A percentile compares a stretch with the other conserved stretches of the same genome.
Evolutionary conservation across 78 protist genomes (phyloP).

Genomic region (Polysphondylium violaceum): DNA sequence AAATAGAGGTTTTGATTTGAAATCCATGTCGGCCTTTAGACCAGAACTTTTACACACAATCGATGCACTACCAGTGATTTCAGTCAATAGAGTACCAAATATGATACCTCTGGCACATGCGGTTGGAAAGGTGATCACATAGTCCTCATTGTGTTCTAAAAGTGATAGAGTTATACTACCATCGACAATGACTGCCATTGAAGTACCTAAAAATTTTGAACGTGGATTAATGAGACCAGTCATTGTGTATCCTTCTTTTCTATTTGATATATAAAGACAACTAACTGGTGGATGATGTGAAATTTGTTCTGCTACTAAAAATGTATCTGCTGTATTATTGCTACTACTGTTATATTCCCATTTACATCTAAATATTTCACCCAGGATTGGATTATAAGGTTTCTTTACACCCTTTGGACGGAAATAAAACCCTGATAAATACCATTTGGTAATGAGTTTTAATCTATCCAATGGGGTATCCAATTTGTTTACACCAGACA

Average conservation of each 20-base stretch:
- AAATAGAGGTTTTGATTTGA: constrained; percentile 87
- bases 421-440: constrained; percentile 91
- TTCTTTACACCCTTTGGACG: constrained; percentile 92
- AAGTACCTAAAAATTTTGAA: constrained; percentile 90
- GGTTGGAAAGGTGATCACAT: constrained; percentile 86
- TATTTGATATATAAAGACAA: constrained; percentile 87
- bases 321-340: background rate
- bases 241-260: constrained; percentile 79
- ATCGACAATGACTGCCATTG: constrained; percentile 82
- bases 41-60: constrained; percentile 84
- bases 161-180: constrained; percentile 74
- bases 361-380: constrained; percentile 91
- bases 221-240: constrained; percentile 78
- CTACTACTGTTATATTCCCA: constrained; percentile 64
- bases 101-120: constrained; percentile 85
- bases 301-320: constrained; percentile 88
- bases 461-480: constrained; percentile 88
- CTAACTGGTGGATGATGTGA: constrained; percentile 97
- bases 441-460: constrained; percentile 87
- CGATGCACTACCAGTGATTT: constrained; percentile 64
- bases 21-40: constrained; percentile 71
- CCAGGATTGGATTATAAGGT: constrained; percentile 97
- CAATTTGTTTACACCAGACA: background rate
- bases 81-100: constrained; percentile 80
- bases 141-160: constrained; percentile 71